Evolutionary conservation across 164 flowering plant genomes (phyloP).

Genomic region (Nymphaea thermarum): DNA sequence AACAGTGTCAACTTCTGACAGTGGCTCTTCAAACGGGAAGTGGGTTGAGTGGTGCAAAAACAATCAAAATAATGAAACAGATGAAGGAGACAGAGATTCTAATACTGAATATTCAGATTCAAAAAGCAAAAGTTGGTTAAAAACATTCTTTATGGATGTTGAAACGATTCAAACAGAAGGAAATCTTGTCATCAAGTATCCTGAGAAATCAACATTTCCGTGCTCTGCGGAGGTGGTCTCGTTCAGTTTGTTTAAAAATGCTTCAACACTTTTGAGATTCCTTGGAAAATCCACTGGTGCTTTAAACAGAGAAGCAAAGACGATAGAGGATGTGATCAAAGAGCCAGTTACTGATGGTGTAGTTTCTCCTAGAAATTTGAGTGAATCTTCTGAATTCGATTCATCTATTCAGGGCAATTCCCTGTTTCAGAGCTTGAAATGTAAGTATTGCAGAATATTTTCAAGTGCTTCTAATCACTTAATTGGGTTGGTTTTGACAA

Average conservation of each 20-base stretch:
- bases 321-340: slow-evolving; percentile 8
- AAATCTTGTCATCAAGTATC: slow-evolving; percentile 43
- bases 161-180: slow-evolving; percentile 46
- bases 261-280: slow-evolving; percentile 22
- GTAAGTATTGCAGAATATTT: slow-evolving; percentile 53
- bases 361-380: too few species aligned
- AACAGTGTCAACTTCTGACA: slow-evolving; percentile 11
- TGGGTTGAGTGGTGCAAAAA: slow-evolving; percentile 70
- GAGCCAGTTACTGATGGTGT: slow-evolving; percentile 9
- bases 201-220: slow-evolving; percentile 48
- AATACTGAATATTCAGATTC: slow-evolving; percentile 10
- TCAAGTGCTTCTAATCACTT: slow-evolving; percentile 47
- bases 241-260: slow-evolving; percentile 39
- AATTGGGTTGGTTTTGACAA: slow-evolving; percentile 53
- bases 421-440: neutral
- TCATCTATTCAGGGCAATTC: too few species aligned
- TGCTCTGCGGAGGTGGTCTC: slow-evolving; percentile 57
- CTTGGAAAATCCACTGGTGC: slow-evolving; percentile 15
- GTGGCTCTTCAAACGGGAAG: slow-evolving; percentile 32
- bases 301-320: slow-evolving; percentile 13
- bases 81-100: slow-evolving; percentile 8
- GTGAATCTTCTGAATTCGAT: too few species aligned
- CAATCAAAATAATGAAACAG: slow-evolving; percentile 8
- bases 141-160: slow-evolving; percentile 44
- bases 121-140: slow-evolving; percentile 44